Evolutionary conservation across 2,329 filamentous ascomycete species (phyloP), one percentile per base, ranked within the genome.

Genomic region (Aspergillus nomiae): DNA sequence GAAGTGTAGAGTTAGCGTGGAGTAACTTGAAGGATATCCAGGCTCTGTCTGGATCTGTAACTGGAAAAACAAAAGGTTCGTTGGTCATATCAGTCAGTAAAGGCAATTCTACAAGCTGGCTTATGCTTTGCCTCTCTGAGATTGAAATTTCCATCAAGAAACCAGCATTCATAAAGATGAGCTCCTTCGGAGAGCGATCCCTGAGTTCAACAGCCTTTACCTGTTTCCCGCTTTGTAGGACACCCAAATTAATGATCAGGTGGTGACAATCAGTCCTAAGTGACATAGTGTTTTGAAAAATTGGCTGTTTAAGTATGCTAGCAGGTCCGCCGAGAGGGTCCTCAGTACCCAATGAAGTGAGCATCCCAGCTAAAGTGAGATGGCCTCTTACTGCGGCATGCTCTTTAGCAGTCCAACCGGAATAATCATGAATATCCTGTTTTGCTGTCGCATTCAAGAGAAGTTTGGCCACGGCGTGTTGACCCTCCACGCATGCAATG

Each of bases 401-500:
- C 46, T 79, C 76, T 63, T 71, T 71, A 5, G 77, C 72, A 14
- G 70, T 74, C 77, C 76, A 78, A 5, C 77, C 73, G 7, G 65
- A 43, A 43, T 66, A 46, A 61, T 78, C 75, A n/a, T 60, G 2
- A 26, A 69, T 16, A 21, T 54, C 50, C 53, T 64, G 57, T 61
- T 70, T 66, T 12, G 70, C 69, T 48, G 72, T 73, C 21, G 67
- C 69, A 9, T 72, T 60, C 10, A 78, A 58, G 10, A 79, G 70
- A 16, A 67, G 34, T 36, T 72, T 59, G 6, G 70, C 72, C 54
- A 73, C 59, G 1, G 62, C 62, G 1, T 56, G 28, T 50, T 77
- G 60, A 0, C 76, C 76, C 24, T 69, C 58, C 1, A 68, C 66
- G 56, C 71, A 72, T 34, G 76, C 73, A 57, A 72, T 65, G 43